Evolutionary conservation across 2,329 filamentous ascomycete genomes (phyloP).

Genomic region (Ophiostoma fasciatum): DNA sequence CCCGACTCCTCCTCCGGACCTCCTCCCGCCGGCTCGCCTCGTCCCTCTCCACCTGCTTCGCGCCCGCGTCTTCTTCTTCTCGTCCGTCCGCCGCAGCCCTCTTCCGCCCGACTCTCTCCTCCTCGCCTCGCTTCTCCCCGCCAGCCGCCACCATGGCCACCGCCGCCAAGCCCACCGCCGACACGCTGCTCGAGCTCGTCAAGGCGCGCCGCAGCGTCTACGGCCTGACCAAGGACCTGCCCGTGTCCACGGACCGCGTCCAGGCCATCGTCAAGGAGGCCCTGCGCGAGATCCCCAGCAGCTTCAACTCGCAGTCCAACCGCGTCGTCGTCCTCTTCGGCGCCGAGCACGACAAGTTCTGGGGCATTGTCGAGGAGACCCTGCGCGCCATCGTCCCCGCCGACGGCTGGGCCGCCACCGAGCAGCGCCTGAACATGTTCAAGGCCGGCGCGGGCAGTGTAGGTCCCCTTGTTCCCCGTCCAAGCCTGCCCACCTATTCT

Average conservation of each 20-base stretch:
- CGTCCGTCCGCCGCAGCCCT: no score
- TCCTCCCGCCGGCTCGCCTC: no score
- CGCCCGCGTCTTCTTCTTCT: no score
- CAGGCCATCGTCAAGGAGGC: conserved; percentile 49
- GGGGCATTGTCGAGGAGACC: conserved; percentile 54
- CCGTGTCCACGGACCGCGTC: conserved; percentile 43
- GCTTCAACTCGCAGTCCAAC: conserved; percentile 82
- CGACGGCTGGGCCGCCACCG: conserved; percentile 43
- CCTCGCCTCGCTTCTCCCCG: not conserved
- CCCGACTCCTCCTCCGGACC: conserved; percentile 7
- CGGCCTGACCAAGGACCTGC: conserved; percentile 47
- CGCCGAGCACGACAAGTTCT: conserved; percentile 74
- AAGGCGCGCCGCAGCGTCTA: conserved; percentile 57
- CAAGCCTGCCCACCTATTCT: no score
- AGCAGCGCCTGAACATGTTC: conserved; percentile 37
- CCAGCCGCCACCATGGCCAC: conserved; percentile 13
- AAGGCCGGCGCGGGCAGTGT: conserved; percentile 62
- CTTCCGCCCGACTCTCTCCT: not conserved
- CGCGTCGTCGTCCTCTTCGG: conserved; percentile 66
- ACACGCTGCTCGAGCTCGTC: conserved; percentile 47
- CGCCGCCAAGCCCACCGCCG: conserved; percentile 30
- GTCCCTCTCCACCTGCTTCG: no score
- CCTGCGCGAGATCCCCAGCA: conserved; percentile 56
- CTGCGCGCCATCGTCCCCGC: conserved; percentile 55
- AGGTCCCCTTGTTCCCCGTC: conserved; percentile 19